These are phyloP conservation scores for Elongisporangium undulatum DNA, from an alignment of 352 stramenopile genomes.

Conservation along the genomic window DNA sequence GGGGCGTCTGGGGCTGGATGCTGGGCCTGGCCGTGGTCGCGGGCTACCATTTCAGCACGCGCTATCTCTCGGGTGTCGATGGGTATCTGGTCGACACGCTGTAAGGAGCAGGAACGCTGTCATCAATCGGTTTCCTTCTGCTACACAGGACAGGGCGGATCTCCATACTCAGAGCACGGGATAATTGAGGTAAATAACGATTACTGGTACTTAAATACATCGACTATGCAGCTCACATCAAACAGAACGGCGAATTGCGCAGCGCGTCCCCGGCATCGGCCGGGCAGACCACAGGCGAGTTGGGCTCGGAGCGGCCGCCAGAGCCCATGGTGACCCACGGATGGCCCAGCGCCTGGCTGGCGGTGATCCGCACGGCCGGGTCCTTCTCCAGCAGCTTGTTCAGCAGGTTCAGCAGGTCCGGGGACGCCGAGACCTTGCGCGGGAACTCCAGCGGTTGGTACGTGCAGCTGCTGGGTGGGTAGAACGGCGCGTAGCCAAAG, in stretches of 20 bases:
- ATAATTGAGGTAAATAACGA: too few relatives aligned
- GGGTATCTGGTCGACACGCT: slow-evolving; percentile 34
- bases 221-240: too few relatives aligned
- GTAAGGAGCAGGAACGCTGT: slow-evolving; percentile 3
- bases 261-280: slow-evolving; percentile 1
- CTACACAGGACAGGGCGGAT: too few relatives aligned
- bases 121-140: too few relatives aligned
- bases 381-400: slow-evolving; percentile 61
- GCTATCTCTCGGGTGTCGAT: slow-evolving; percentile 42
- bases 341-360: slow-evolving; percentile 74
- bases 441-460: slow-evolving; percentile 59
- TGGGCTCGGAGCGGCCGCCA: slow-evolving; percentile 26
- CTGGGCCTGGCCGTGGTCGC: slow-evolving; percentile 16
- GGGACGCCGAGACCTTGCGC: slow-evolving; percentile 22
- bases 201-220: too few relatives aligned
- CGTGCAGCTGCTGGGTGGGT: slow-evolving; percentile 61
- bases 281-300: slow-evolving; percentile 19
- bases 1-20: slow-evolving; percentile 23
- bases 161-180: too few relatives aligned
- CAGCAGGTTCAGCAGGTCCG: slow-evolving; percentile 66
- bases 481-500: slow-evolving; percentile 69
- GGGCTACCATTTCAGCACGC: slow-evolving; percentile 27
- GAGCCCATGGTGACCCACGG: slow-evolving; percentile 65
- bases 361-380: slow-evolving; percentile 66
- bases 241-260: not conserved